These are phyloP conservation scores for Aureobasidium sp. DNA, from an alignment of 2,329 filamentous ascomycete species.

Conservation along the genomic window DNA sequence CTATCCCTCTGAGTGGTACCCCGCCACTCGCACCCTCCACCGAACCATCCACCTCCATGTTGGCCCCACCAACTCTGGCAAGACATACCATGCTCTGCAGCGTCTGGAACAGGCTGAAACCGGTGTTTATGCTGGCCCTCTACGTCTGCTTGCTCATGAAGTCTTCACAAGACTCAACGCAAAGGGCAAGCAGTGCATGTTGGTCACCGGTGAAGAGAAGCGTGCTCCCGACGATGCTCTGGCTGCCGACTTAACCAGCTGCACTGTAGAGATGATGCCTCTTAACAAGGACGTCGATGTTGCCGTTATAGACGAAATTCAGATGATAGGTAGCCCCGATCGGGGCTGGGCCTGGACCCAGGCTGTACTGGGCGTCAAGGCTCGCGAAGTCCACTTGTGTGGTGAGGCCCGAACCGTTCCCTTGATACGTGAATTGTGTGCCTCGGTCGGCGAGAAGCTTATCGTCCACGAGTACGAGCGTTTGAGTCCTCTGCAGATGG, in stretches of 20 bases:
- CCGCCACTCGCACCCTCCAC: constrained; percentile 69
- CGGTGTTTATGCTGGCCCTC: constrained; percentile 84
- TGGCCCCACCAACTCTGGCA: constrained; percentile 94
- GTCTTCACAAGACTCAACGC: constrained; percentile 82
- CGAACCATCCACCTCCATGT: constrained; percentile 87
- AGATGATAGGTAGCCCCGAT: constrained; percentile 78
- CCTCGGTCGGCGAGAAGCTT: constrained; percentile 71
- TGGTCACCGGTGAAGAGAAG: constrained; percentile 88
- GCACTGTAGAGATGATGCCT: constrained; percentile 87
- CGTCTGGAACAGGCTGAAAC: constrained; percentile 65
- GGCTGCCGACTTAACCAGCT: constrained; percentile 57
- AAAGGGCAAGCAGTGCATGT: constrained; percentile 65
- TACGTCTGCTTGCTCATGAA: constrained; percentile 84
- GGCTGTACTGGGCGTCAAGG: constrained; percentile 77
- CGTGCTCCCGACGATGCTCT: constrained; percentile 45
- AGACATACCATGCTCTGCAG: constrained; percentile 90
- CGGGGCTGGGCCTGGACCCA: constrained; percentile 94
- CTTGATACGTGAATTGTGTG: constrained; percentile 68
- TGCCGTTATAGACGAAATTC: constrained; percentile 95
- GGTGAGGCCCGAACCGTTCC: constrained; percentile 78
- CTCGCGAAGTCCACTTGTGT: constrained; percentile 85
- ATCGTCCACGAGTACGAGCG: constrained; percentile 76
- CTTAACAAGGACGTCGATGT: constrained; percentile 62
- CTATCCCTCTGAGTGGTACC: constrained; percentile 90
- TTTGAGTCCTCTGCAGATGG: constrained; percentile 66